Evolutionary conservation across 1,284 basidiomycete genomes (phyloP), one percentile per base, ranked within the genome.

Genomic region (Ustilago cynodontis): DNA sequence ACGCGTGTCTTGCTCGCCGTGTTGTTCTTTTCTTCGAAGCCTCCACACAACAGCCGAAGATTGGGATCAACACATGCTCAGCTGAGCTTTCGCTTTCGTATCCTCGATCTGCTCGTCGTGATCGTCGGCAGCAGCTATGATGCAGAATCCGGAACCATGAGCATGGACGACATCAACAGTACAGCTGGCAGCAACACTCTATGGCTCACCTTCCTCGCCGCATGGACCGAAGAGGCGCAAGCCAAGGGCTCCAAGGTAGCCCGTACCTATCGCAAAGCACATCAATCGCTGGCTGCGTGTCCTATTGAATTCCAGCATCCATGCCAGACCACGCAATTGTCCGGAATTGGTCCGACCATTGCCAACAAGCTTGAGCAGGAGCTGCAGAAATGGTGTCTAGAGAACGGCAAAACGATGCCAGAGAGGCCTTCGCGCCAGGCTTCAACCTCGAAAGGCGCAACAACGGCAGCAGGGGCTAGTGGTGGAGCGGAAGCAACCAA

Each of bases 341-440:
- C 62, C 1, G 82, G 80, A 16, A 80, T 84, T 22, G 82, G 82
- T 8, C 68, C 74, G 13, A 80, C 75, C 10, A 83, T 83, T n/a
- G 77, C 80, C 16, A 58, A 69, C 53, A 76, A 75, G 50, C 71
- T 84, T 47, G 74, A 77, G 35, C 56, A 72, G 53, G 67, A 71
- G n/a, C 67, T 82, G 52, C 74, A 68, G 35, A 63, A 53, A 56
- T 84, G 80, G 81, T 84, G 82, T 50, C 22, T 53, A 2, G 67
- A 73, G 28, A 67, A 81, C n/a, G 67, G 62, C 10, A 28, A 53
- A 1, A 18, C 50, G 4, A 78, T 83, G 66, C 81, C 82, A 13
- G 60, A 71, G 45, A 50, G 67, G 41, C 79, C 65, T n/a, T 57
- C 53, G 22, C 57, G 54, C 18, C 54, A 60, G 26, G 54, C 49